These are phyloP conservation scores for Bjerkandera adusta DNA, from an alignment of 1,284 basidiomycete species.

Conservation along the genomic window DNA sequence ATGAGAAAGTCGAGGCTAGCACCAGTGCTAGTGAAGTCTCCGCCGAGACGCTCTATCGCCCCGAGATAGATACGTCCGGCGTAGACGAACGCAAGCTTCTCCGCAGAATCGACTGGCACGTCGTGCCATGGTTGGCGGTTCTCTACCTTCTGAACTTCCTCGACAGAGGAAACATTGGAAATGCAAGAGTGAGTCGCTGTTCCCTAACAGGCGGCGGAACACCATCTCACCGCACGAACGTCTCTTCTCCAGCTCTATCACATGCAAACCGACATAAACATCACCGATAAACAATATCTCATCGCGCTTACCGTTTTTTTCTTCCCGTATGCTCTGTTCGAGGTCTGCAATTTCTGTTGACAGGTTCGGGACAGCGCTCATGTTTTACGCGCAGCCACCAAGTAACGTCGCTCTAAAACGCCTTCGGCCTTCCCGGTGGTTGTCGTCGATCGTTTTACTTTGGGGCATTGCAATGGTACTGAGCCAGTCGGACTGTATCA, in stretches of 20 bases:
- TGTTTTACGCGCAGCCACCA: conserved; percentile 26
- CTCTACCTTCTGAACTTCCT: conserved; percentile 77
- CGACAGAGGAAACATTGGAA: conserved; percentile 81
- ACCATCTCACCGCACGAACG: too few species aligned
- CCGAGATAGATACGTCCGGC: conserved; percentile 49
- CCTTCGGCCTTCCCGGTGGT: conserved; percentile 39
- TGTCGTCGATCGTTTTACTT: conserved; percentile 31
- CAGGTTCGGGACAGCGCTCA: background rate
- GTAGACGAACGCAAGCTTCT: conserved; percentile 62
- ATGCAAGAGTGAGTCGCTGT: conserved; percentile 54
- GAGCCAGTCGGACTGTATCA: background rate
- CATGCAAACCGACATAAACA: conserved; percentile 51
- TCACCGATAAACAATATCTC: conserved; percentile 64
- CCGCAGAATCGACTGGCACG: conserved; percentile 61
- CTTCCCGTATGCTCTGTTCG: conserved; percentile 64
- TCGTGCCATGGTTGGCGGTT: conserved; percentile 69
- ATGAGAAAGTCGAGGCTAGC: too few species aligned
- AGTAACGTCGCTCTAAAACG: conserved; percentile 38
- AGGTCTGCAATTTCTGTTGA: conserved; percentile 32
- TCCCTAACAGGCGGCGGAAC: too few species aligned
- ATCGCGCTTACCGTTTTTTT: conserved; percentile 65
- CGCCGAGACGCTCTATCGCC: conserved; percentile 40
- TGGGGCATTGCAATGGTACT: conserved; percentile 33
- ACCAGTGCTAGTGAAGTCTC: too few species aligned
- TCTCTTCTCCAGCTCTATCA: conserved; percentile 45